Percentiles rank a stretch among this genome's conserved stretches.
These are phyloP conservation scores for Theobroma grandiflorum DNA, from an alignment of 441 rosid species.

Conservation along the genomic window DNA sequence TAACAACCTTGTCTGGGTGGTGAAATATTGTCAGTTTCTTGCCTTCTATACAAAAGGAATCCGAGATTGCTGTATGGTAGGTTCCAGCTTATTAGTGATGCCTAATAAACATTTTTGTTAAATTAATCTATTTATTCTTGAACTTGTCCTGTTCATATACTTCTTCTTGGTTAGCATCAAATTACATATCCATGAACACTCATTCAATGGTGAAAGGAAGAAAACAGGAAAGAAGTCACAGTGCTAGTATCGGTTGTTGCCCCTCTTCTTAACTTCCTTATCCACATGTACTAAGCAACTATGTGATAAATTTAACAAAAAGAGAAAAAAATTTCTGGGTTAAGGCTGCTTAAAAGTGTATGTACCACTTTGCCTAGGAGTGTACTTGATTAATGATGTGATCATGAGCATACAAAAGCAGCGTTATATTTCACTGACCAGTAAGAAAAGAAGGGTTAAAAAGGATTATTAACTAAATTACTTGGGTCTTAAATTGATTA, in stretches of 20 bases:
- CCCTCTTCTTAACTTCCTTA: no score
- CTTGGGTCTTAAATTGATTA: not conserved
- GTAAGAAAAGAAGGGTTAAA: not conserved
- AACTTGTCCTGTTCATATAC: not conserved
- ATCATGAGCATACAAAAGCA: no score
- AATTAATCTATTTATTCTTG: constrained; percentile 13
- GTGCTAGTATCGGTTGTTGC: no score
- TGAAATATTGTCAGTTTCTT: constrained; percentile 5
- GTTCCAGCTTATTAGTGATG: not conserved
- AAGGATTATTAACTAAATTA: no score
- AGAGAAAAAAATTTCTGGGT: not conserved
- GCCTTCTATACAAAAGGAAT: not conserved
- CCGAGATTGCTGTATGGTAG: constrained; percentile 7
- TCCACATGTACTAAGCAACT: no score
- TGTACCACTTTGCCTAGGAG: not conserved
- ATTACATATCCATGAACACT: not conserved
- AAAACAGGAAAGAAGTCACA: not conserved
- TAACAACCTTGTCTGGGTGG: not conserved
- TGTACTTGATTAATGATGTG: no score
- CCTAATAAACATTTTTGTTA: constrained; percentile 25
- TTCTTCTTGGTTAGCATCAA: not conserved
- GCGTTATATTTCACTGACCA: not conserved
- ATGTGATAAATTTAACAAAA: no score
- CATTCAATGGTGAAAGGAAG: not conserved
- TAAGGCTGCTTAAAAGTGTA: not conserved